Percentiles rank a stretch among this genome's conserved stretches.
These are phyloP conservation scores for Prototheca stagnorum DNA, from an alignment of 163 green algal species.

Conservation along the genomic window DNA sequence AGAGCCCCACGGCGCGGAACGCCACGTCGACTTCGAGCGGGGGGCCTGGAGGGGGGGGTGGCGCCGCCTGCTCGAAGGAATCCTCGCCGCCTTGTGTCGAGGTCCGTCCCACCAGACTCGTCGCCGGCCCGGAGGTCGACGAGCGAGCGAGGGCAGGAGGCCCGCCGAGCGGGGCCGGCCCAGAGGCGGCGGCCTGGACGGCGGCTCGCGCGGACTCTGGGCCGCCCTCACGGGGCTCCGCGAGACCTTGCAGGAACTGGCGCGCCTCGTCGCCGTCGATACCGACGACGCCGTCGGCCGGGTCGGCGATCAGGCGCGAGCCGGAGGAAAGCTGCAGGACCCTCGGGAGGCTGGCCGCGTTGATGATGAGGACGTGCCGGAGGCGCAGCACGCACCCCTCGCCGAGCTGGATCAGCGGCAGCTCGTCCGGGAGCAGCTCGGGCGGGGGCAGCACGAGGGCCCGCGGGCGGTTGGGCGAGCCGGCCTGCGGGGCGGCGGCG, in stretches of 20 bases:
- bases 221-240: no score
- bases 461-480: no score
- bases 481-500: no score
- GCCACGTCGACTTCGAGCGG: constrained; percentile 23
- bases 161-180: no score
- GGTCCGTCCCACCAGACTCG: no score
- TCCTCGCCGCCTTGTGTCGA: no score
- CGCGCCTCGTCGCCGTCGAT: background rate
- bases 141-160: no score
- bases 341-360: constrained; percentile 40
- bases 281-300: constrained; percentile 4
- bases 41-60: background rate
- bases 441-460: constrained; percentile 48
- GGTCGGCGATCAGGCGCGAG: constrained; percentile 6
- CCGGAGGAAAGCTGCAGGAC: constrained; percentile 47
- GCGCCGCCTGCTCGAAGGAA: background rate
- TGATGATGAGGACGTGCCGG: constrained; percentile 48
- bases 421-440: constrained; percentile 30
- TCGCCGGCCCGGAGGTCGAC: no score
- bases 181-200: no score
- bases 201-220: no score
- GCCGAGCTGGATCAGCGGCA: constrained; percentile 70
- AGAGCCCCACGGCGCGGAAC: constrained; percentile 41
- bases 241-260: no score
- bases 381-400: constrained; percentile 40